Evolutionary conservation across 2,329 filamentous ascomycete species (phyloP).

Genomic region (Aureobasidium sp.): DNA sequence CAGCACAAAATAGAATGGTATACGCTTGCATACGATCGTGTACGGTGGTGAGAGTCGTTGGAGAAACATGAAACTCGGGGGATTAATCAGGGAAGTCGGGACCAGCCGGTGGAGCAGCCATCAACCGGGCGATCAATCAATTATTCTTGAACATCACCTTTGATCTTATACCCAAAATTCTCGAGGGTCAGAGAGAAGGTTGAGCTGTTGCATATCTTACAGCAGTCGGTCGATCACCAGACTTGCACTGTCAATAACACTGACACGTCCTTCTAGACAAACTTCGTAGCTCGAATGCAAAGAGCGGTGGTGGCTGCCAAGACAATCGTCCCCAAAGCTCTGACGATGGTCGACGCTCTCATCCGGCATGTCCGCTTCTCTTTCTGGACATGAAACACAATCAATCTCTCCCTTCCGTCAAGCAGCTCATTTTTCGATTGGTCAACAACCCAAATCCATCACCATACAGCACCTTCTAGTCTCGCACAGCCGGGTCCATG

Average conservation of each 20-base stretch:
- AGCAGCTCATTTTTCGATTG: background rate
- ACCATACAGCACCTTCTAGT: background rate
- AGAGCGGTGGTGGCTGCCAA: background rate
- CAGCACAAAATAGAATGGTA: background rate
- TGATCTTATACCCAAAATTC: background rate
- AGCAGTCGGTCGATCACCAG: background rate
- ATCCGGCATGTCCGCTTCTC: background rate
- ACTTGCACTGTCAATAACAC: background rate
- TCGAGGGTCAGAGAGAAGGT: too few species aligned
- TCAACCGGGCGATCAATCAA: background rate
- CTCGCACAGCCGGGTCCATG: background rate
- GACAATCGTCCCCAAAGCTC: background rate
- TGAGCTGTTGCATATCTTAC: too few species aligned
- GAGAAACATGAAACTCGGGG: background rate
- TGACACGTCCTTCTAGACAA: background rate
- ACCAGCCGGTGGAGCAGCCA: conserved; percentile 6
- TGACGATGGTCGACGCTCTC: background rate
- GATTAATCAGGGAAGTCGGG: background rate
- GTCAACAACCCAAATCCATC: background rate
- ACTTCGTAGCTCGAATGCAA: background rate
- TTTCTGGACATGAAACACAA: conserved; percentile 11
- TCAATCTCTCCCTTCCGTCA: conserved; percentile 2
- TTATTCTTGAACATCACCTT: background rate
- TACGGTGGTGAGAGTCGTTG: background rate
- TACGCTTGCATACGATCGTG: background rate